Percentiles rank a stretch among this genome's conserved stretches.
Conservation (phyloP, 768 basidiomycete species). For the Rhodotorula paludigena region DNA sequence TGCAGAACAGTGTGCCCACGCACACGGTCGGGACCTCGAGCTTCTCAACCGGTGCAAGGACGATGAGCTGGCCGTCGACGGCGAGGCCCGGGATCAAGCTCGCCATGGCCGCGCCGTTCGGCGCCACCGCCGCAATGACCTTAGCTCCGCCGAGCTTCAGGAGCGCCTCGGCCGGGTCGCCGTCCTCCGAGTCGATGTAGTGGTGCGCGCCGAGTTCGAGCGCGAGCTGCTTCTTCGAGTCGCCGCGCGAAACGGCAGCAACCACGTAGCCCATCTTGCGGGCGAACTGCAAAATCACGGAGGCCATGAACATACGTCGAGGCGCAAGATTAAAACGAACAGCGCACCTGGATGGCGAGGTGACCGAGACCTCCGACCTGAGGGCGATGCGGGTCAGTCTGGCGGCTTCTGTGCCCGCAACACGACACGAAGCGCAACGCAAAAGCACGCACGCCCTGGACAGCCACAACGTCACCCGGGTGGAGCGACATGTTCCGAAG, state of each 20-base stretch:
- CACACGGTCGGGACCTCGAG: constrained; percentile 23
- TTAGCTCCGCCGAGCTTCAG: constrained; percentile 50
- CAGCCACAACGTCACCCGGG: constrained; percentile 48
- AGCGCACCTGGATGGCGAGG: constrained; percentile 42
- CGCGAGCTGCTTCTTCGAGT: constrained; percentile 47
- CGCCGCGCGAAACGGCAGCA: constrained; percentile 47
- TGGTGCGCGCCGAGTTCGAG: constrained; percentile 49
- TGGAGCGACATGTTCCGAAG: constrained; percentile 45
- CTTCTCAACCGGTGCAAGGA: constrained; percentile 27
- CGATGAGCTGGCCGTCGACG: constrained; percentile 31
- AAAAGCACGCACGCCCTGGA: constrained; percentile 47
- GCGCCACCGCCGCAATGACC: constrained; percentile 43
- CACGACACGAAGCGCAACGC: neutral
- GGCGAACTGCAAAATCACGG: constrained; percentile 43
- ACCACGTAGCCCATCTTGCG: constrained; percentile 49
- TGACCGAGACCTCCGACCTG: constrained; percentile 45
- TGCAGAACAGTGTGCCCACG: neutral
- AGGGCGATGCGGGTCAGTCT: neutral
- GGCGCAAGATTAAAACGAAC: neutral
- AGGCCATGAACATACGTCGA: neutral
- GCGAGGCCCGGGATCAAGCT: constrained; percentile 33
- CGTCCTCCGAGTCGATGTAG: constrained; percentile 47
- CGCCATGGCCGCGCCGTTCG: constrained; percentile 21
- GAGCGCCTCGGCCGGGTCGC: constrained; percentile 46
- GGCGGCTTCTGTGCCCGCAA: neutral